A percentile compares a stretch with the other conserved stretches of the same genome.
These are phyloP conservation scores for Nematocida sp. DNA, from an alignment of 371 early-diverging fungal species.

Conservation along the genomic window DNA sequence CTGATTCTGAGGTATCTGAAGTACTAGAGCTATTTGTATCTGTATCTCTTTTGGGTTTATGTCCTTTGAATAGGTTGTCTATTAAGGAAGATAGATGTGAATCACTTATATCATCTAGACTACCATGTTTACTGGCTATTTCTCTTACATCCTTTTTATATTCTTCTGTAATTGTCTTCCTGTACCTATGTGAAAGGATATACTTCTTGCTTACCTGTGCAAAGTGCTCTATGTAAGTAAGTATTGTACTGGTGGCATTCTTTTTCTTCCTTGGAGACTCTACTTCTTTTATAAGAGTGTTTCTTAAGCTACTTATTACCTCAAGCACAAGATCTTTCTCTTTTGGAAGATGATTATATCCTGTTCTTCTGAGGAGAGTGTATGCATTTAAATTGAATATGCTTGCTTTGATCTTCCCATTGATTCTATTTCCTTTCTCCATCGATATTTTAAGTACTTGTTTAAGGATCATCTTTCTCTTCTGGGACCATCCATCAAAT, in stretches of 20 bases:
- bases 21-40: too few species aligned
- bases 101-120: constrained; percentile 36
- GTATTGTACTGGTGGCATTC: not conserved
- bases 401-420: not conserved
- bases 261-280: not conserved
- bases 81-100: constrained; percentile 12
- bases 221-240: not conserved
- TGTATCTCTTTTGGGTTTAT: too few species aligned
- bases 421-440: not conserved
- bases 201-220: not conserved
- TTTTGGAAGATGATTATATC: not conserved
- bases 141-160: not conserved
- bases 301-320: constrained; percentile 8
- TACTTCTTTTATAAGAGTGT: not conserved
- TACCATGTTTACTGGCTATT: constrained; percentile 1
- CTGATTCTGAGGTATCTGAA: too few species aligned
- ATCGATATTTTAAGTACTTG: not conserved
- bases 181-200: not conserved
- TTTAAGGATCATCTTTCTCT: not conserved
- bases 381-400: constrained; percentile 5
- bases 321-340: constrained; percentile 11
- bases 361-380: not conserved
- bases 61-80: too few species aligned
- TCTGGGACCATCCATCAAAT: constrained; percentile 4
- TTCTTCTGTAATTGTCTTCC: not conserved